Evolutionary conservation across 2,329 filamentous ascomycete genomes (phyloP).

Genomic region (Colletotrichum graminicola): DNA sequence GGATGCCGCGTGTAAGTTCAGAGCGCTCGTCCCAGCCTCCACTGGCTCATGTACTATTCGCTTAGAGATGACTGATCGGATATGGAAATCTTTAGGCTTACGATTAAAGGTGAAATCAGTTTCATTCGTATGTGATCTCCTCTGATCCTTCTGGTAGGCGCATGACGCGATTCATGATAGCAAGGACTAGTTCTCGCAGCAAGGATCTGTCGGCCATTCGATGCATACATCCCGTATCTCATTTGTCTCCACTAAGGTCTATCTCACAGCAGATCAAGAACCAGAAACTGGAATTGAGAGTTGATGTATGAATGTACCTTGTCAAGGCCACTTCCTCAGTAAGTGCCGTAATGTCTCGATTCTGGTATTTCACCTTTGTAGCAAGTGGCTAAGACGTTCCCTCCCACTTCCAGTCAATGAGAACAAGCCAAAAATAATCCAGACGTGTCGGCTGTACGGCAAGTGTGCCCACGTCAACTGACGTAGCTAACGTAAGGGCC

Average conservation of each 20-base stretch:
- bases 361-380: background rate
- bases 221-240: too few species aligned
- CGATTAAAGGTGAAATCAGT: background rate
- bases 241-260: background rate
- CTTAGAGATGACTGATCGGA: background rate
- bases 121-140: too few species aligned
- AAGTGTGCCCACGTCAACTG: background rate
- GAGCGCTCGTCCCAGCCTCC: background rate
- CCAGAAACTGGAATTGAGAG: background rate
- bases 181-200: background rate
- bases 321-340: background rate
- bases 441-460: conserved; percentile 25
- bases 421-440: background rate
- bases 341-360: background rate
- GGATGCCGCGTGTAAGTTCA: conserved; percentile 1
- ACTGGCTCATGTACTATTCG: background rate
- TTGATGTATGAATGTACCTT: background rate
- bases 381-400: background rate
- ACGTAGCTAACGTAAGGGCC: background rate
- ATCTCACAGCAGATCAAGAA: background rate
- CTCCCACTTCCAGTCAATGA: conserved; percentile 3
- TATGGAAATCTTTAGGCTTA: too few species aligned
- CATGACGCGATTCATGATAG: background rate
- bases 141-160: background rate
- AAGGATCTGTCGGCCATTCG: background rate